A percentile compares a stretch with the other conserved stretches of the same genome.
phyloP scores from a whole-genome alignment of 805 yeast genomes.

The Ogataea philodendri region DNA sequence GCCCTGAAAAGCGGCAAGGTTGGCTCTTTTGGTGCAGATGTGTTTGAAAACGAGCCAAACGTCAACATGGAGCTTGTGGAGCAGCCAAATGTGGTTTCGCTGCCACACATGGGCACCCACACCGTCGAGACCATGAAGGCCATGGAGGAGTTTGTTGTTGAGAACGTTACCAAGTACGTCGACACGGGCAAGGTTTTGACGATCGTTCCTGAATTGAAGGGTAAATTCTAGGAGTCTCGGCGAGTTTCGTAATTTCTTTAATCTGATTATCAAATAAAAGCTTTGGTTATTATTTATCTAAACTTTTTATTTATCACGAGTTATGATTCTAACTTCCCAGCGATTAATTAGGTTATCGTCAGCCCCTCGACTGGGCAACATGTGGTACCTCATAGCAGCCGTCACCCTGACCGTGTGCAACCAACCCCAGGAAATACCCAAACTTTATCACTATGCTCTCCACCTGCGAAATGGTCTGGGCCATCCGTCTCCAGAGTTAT shows the following conservation, averaged over 20 bases:
- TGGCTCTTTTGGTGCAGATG: conserved; percentile 70
- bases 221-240: conserved; percentile 19
- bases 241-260: too few relatives aligned
- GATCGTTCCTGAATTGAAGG: conserved; percentile 74
- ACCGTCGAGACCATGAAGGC: conserved; percentile 67
- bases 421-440: conserved; percentile 76
- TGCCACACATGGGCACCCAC: conserved; percentile 91
- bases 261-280: too few relatives aligned
- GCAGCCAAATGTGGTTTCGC: conserved; percentile 66
- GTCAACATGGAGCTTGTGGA: conserved; percentile 60
- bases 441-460: conserved; percentile 67
- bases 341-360: conserved; percentile 52
- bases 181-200: conserved; percentile 66
- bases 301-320: too few relatives aligned
- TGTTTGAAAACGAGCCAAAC: conserved; percentile 71
- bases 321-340: conserved; percentile 49
- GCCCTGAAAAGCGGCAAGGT: conserved; percentile 63
- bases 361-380: conserved; percentile 51
- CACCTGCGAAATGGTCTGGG: conserved; percentile 22
- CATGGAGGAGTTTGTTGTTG: conserved; percentile 79
- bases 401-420: conserved; percentile 81
- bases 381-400: conserved; percentile 81
- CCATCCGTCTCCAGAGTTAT: conserved; percentile 18
- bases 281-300: too few relatives aligned
- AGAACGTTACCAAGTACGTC: conserved; percentile 60